Evolutionary conservation across 208 protist species (phyloP).

Genomic region (Wallacemonas sp.): DNA sequence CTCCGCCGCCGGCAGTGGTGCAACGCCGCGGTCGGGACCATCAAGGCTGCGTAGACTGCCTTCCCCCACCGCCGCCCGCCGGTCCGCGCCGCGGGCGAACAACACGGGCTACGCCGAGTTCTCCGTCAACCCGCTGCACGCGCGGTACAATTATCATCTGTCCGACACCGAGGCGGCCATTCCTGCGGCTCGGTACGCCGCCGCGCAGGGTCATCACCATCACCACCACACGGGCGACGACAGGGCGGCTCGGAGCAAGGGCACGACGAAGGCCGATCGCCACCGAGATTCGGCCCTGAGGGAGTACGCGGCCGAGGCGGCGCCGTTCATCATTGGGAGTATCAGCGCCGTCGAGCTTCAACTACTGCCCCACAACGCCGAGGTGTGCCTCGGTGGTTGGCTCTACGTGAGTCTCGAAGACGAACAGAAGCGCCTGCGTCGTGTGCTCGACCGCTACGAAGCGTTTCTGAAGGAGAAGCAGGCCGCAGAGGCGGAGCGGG

Average conservation of each 20-base stretch:
- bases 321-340: conserved; percentile 55
- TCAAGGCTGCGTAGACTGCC: not conserved
- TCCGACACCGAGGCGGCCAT: not conserved
- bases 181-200: not conserved
- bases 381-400: conserved; percentile 65
- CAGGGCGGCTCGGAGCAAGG: not conserved
- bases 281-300: not conserved
- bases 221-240: not conserved
- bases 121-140: not conserved
- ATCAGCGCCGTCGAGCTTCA: conserved; percentile 52
- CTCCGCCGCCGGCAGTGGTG: not conserved
- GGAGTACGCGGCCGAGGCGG: conserved; percentile 9
- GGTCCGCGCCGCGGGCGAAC: not conserved
- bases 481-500: not conserved
- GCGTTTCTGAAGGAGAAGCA: conserved; percentile 12
- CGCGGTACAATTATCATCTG: conserved; percentile 6
- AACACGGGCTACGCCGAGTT: conserved; percentile 4
- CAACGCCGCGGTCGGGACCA: not conserved
- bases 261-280: not conserved
- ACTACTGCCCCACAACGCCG: conserved; percentile 43
- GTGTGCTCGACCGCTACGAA: conserved; percentile 27
- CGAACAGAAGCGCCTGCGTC: conserved; percentile 48
- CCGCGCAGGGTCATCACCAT: not conserved
- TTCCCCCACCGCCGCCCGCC: not conserved
- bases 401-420: conserved; percentile 61